Evolutionary conservation across 257 asterid genomes (phyloP).

Genomic region (Plantago elongata): DNA sequence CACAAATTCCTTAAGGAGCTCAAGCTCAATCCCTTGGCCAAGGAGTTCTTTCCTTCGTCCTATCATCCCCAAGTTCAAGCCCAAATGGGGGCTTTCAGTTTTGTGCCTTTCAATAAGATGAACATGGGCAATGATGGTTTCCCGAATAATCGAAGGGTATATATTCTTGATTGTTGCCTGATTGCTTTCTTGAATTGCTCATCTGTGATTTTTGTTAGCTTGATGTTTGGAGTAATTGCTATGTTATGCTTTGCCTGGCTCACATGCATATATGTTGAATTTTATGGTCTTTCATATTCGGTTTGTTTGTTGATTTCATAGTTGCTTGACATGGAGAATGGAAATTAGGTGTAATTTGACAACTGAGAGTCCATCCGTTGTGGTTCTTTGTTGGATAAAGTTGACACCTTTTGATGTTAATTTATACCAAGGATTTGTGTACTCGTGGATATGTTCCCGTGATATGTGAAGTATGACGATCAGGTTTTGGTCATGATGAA

Average conservation of each 20-base stretch:
- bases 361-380: not conserved
- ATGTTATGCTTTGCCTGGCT: not conserved
- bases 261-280: not conserved
- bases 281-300: conserved; percentile 15
- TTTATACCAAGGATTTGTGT: conserved; percentile 3
- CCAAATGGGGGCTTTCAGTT: conserved; percentile 43
- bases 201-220: conserved; percentile 12
- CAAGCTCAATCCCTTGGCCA: conserved; percentile 84
- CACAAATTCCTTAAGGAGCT: conserved; percentile 63
- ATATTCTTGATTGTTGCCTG: conserved; percentile 18
- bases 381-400: not conserved
- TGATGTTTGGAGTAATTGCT: conserved; percentile 15
- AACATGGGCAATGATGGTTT: conserved; percentile 43
- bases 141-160: conserved; percentile 67
- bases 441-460: conserved; percentile 7
- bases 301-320: conserved; percentile 8
- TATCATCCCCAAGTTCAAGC: conserved; percentile 31
- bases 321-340: not conserved
- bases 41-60: conserved; percentile 84
- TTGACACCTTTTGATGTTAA: not conserved
- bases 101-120: conserved; percentile 39
- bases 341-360: conserved; percentile 4
- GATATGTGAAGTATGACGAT: conserved; percentile 12
- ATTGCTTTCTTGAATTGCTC: conserved; percentile 15
- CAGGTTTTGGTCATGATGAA: conserved; percentile 7